Evolutionary conservation across 768 basidiomycete species (phyloP), one percentile per base, ranked within the genome.

Genomic region (Trametopsis cervina): DNA sequence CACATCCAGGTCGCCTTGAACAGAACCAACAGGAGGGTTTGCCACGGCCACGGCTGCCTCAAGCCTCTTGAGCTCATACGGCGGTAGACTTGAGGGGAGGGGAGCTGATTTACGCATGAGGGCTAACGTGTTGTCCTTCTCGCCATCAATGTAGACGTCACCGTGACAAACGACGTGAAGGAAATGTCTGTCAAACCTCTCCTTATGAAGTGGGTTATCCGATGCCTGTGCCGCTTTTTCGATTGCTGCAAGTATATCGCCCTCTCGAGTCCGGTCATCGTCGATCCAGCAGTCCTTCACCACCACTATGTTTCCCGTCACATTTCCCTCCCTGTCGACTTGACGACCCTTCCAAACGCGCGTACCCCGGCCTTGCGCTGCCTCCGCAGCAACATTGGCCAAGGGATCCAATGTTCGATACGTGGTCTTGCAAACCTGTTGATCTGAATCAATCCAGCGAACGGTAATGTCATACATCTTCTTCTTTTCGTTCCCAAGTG

Each of bases 211-310:
- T 4, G n/a, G 6, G 7, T 4, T 4, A 7, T 15, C 6, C n/a
- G 13, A 15, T 7, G 15, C 7, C 24, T 29, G 13, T 4, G 26
- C 25, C 4, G 27, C 9, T 17, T 6, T 17, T 4, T 22, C 26
- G 4, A 45, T 33, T 18, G 27, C 21, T 18, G 5, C 44, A 11
- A 45, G 4, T 12, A 35, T 45, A 3, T 45, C 29, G 44, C 44
- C 44, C 22, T 44, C 43, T 12, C 25, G 13, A 4, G 12, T 13
- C 1, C 26, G 25, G 5, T 26, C 27, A 2, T 15, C 2, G 26
- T 44, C 25, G 5, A 17, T 18, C 43, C 43, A 50, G 3, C 35
- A 17, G 9, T 50, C 49, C 22, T 50, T 50, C n/a, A 50, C 7
- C 18, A 50, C 38, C 2, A 12, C 15, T 24, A 4, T 4, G 9